Evolutionary conservation across 345 rosid genomes (phyloP), one percentile per base, ranked within the genome.

Genomic region (Eucalyptus erythrocorys): DNA sequence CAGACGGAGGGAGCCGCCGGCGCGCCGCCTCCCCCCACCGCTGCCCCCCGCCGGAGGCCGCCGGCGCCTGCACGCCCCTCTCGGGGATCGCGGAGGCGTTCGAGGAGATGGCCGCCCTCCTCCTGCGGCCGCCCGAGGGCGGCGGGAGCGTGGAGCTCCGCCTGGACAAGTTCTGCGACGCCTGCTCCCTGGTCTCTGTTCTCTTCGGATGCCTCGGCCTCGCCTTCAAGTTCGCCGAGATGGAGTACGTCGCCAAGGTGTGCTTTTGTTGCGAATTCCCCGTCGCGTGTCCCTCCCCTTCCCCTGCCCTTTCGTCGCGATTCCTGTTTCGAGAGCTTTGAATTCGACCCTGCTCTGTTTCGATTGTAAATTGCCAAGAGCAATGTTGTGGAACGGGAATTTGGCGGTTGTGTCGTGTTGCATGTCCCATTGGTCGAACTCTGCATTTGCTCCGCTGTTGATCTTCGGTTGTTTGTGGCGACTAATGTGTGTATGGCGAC

Each of bases 161-260:
- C 16, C 82, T 97, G 91, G 96, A 93, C 61, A 92, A 88, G 13
- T 97, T 97, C 76, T 94, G 97, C 55, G 91, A 89, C 2, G 96
- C 99, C 0, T 95, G 97, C 86, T 92, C 96, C 82, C 91, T 94
- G 57, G 99, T 97, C 55, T 91, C 98, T 50, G 92, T 95, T 86
- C 93, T 97, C 87, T 95, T 96, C 88, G 92, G 90, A 85, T 93
- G 93, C 89, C 98, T 97, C 5, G 99, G 99, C 84, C 94, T 97
- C 85, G 98, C 99, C 79, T 97, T 96, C 92, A 96, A 94, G 92
- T 96, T 97, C 86, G 99, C 99, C 17, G 97, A 96, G 92, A 87
- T 94, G 90, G 99, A 96, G 91, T 96, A 94, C 90, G 91, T 94
- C 80, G 87, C 95, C 88, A 97, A 97, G 95, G 99, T 97, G 86